Evolutionary conservation across 331 rosid species (phyloP), one percentile per base, ranked within the genome.

Genomic region (Telfairia occidentalis): DNA sequence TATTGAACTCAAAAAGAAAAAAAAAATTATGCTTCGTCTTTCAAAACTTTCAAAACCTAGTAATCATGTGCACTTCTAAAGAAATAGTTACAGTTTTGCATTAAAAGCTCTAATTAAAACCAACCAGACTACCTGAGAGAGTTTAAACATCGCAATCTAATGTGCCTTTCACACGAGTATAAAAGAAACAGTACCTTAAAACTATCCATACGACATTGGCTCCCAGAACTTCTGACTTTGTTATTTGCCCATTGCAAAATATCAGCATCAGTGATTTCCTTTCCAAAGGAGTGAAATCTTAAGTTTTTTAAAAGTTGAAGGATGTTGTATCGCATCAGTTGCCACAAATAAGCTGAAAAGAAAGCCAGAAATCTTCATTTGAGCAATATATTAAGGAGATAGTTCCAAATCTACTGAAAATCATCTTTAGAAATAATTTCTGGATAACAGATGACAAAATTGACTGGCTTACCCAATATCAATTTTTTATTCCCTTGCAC

Each of bases 321-420:
- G 63, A 92, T 95, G 83, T 89, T 92, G 87, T 52, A 91, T 72
- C 96, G 82, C 99, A 95, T 91, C 87, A 95, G 79, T 86, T 95
- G 99, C 99, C 99, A 95, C 87, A 95, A 82, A 83, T 83, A 95
- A 75, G 97, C 99, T 95, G 90, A 78, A 80, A 77, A 29, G 78
- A 77, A 74, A 75, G 9, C 77, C 73, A 74, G 42, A 7, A 70
- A 26, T 21, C 40, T 54, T 70, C 46, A 59, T 21, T 71, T 81
- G 65, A 71, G 59, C 57, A 29, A 48, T 28, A 45, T 16, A 15
- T 28, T 5, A 70, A 45, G 55, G 24, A 21, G 37, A 67, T 9
- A 66, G 2, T n/a, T 60, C 50, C 46, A 63, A 63, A 35, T 38
- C 52, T 13, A 15, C 12, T 49, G 64, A 73, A 13, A 73, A 49